Percentiles rank a stretch among this genome's conserved stretches.
phyloP scores from a whole-genome alignment of 805 yeast species.

The Candida ficus region DNA sequence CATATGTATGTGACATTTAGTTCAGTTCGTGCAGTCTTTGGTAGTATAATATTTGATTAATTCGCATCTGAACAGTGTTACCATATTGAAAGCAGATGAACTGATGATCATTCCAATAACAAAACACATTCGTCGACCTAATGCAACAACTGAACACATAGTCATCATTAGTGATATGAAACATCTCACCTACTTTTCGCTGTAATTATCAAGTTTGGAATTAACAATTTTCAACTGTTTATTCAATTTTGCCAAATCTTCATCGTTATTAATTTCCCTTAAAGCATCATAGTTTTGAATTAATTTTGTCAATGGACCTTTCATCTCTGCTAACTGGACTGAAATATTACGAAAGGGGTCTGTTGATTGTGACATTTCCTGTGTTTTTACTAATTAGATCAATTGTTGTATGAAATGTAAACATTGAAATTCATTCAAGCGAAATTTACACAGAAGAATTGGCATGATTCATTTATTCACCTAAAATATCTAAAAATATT shows the following conservation, averaged over 20 bases:
- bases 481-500: slow-evolving; percentile 14
- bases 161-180: no score
- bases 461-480: slow-evolving; percentile 8
- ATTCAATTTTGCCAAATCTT: slow-evolving; percentile 1
- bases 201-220: neutral
- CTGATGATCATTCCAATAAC: no score
- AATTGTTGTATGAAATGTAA: neutral
- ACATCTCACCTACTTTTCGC: no score
- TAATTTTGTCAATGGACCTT: slow-evolving; percentile 8
- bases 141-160: no score
- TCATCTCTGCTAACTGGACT: slow-evolving; percentile 11
- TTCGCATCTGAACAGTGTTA: no score
- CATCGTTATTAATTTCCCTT: slow-evolving; percentile 4
- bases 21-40: no score
- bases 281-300: slow-evolving; percentile 8
- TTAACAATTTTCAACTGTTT: neutral
- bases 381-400: no score
- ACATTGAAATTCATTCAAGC: neutral
- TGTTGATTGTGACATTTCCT: slow-evolving; percentile 1
- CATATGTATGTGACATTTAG: no score
- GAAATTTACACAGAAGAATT: no score
- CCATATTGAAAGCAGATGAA: no score
- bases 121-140: no score
- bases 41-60: no score
- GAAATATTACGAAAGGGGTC: slow-evolving; percentile 10